phyloP scores from a whole-genome alignment of 169 alveolate species.

The Plasmodium vivax region DNA sequence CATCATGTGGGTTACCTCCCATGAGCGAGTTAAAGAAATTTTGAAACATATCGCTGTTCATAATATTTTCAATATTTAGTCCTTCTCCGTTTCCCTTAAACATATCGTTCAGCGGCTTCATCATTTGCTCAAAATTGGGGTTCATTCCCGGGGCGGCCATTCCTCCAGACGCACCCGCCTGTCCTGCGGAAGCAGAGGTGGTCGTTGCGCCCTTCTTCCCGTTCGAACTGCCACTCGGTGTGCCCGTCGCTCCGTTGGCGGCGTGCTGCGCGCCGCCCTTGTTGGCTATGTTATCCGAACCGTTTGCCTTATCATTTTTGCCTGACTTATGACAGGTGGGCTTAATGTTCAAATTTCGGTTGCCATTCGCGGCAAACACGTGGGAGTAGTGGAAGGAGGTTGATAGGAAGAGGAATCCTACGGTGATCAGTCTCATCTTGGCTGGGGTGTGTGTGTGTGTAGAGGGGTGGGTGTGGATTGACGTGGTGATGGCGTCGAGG shows the following conservation, averaged over 20 bases:
- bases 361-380: not conserved
- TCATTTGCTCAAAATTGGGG: not conserved
- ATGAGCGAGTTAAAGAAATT: not conserved
- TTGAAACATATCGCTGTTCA: conserved; percentile 14
- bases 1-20: conserved; percentile 1
- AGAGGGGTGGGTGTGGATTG: not conserved
- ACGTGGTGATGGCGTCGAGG: not conserved
- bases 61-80: not conserved
- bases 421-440: conserved; percentile 7
- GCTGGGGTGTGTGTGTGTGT: not conserved
- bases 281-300: not conserved
- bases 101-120: not conserved
- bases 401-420: not conserved
- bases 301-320: not conserved
- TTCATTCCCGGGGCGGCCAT: not conserved
- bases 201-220: not conserved
- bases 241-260: not conserved
- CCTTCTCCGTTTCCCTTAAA: conserved; percentile 8
- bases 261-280: not conserved
- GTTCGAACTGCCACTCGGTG: not conserved
- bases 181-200: not conserved
- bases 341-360: conserved; percentile 13
- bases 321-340: conserved; percentile 24
- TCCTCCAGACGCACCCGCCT: not conserved
- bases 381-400: not conserved